Conservation (phyloP, 2,329 filamentous ascomycete genomes). For the Alternaria hordeiaustralica region DNA sequence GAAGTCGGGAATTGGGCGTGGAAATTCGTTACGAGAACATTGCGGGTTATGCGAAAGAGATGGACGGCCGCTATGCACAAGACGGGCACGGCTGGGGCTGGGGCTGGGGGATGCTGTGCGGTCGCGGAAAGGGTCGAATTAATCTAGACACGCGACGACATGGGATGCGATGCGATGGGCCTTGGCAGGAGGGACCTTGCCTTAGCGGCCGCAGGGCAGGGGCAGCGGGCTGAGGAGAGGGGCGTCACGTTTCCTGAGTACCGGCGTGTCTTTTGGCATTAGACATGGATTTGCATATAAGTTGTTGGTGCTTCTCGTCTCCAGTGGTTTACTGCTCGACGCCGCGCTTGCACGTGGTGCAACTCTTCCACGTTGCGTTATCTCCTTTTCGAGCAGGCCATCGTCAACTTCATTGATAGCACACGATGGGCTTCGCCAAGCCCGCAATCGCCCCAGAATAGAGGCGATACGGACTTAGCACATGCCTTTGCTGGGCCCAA, state of each 20-base stretch:
- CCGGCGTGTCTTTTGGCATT: neutral
- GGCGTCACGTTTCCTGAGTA: neutral
- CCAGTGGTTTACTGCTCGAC: neutral
- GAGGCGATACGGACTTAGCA: neutral
- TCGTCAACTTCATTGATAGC: neutral
- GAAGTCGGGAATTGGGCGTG: neutral
- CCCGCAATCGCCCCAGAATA: neutral
- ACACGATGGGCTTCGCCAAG: neutral
- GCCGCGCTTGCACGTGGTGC: conserved; percentile 6
- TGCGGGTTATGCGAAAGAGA: conserved; percentile 10
- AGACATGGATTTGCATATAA: neutral
- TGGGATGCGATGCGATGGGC: conserved; percentile 17
- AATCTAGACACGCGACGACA: conserved; percentile 20
- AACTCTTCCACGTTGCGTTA: conserved; percentile 2
- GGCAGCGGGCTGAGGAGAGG: neutral
- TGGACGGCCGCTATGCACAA: neutral
- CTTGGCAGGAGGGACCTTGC: conserved; percentile 25
- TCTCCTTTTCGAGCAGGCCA: neutral
- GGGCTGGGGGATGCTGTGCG: conserved; percentile 4
- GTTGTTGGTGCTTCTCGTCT: neutral
- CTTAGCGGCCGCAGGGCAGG: conserved; percentile 11
- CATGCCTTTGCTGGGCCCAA: neutral
- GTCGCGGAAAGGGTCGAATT: conserved; percentile 20
- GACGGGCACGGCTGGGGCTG: neutral
- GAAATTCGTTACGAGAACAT: conserved; percentile 22